Base-by-base conservation (phyloP, 257 asterid species). In the Capsicum rhomboideum region DNA sequence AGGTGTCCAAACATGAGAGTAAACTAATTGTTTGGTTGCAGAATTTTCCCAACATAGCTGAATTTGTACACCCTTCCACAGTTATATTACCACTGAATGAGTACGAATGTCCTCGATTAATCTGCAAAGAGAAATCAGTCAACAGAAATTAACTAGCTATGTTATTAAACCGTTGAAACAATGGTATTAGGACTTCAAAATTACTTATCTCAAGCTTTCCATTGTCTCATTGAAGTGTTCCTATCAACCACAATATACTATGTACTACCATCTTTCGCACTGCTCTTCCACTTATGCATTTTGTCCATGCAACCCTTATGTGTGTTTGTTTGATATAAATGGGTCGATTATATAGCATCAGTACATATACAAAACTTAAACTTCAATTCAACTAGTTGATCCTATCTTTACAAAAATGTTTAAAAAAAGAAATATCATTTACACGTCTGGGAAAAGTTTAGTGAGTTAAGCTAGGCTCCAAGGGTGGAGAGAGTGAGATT, bases 11-110 rank as follows among this genome's bases (percentile, higher is more conserved):
- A 80, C 99, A 97, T 29, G 93, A 84, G 89, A 97, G 97, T 55
- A 78, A 58, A 84, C 90, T 89, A 68, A 94, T 88, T 49, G 99
- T 93, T 88, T 90, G 93, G 90, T 97, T 97, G 96, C 99, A 97
- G 88, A 89, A 95, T 82, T 82, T 92, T 71, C 99, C 99, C 82
- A 84, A 83, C 91, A 90, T 84, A 84, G 86, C 88, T 26, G 97
- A 89, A 72, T 89, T 85, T 80, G 83, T 80, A 83, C 99, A 97
- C 86, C 97, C 99, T 86, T 97, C 98, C 75, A 97, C 96, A 59
- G 90, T 95, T 53, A 94, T 82, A 78, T 95, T 97, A 75, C 95
- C 97, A 29, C 94, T 88, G 87, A 95, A 95, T 85, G 90, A 86
- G 89, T 90, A 95, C 44, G 88, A 46, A 1, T 85, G 86, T 42